Base-by-base conservation (phyloP, 352 stramenopile genomes). In the Phytopythium mirpurense region DNA sequence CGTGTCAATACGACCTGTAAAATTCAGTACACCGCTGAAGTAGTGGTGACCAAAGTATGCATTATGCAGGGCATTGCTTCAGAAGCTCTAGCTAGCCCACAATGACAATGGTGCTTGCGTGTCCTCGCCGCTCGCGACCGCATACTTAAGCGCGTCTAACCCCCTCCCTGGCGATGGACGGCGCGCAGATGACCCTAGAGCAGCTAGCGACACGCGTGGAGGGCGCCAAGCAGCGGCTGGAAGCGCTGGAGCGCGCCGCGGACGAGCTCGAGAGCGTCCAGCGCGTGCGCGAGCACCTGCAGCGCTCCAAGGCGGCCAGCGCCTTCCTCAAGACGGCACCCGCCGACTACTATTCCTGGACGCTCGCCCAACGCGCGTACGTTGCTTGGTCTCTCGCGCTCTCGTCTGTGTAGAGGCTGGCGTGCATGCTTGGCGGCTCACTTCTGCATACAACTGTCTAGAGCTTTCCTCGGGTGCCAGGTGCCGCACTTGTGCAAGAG, bases 401-500 rank as follows among this genome's bases (percentile, higher is more conserved):
- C 32, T 16, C 32, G 11, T 15, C 32, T 11, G 32, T 10, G 32
- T 32, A 32, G 29, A 32, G 5, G 5, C 29, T 32, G 9, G 9
- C 29, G 29, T n/a, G n/a, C n/a, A n/a, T n/a, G n/a, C n/a, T n/a
- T n/a, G n/a, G n/a, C n/a, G n/a, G n/a, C n/a, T n/a, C n/a, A n/a
- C n/a, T n/a, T n/a, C n/a, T n/a, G n/a, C n/a, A n/a, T n/a, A n/a
- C n/a, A n/a, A n/a, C n/a, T n/a, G n/a, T n/a, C n/a, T 49, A 91
- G 81, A n/a, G 56, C 65, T 36, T 74, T 92, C 40, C 62, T 96
- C 21, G 57, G 77, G 15, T 91, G 81, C 56, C 55, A 61, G 14
- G 65, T 79, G 24, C 65, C 72, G 37, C 86, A 96, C 49, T 62
- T 96, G 29, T 96, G 86, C 68, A 96, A 96, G 67, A 94, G 80